Base-by-base conservation (phyloP, 2,329 filamentous ascomycete genomes). In the Apiospora malaysiana region DNA sequence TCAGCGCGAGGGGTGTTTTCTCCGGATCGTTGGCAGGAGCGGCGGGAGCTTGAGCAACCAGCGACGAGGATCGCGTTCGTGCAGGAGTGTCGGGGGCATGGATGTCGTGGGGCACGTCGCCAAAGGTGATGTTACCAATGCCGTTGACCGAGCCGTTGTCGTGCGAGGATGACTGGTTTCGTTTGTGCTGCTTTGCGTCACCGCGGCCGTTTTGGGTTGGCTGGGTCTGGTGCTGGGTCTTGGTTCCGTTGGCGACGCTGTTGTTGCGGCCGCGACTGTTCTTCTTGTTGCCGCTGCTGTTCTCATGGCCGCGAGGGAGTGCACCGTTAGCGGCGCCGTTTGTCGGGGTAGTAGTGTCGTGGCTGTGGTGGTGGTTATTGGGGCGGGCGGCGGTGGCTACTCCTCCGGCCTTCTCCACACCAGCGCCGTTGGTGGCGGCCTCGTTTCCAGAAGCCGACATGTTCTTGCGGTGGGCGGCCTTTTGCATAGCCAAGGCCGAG, bases 361-460 rank as follows among this genome's bases (percentile, higher is more conserved):
- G n/a, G 37, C 49, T 47, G 46, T 49, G 25, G 37, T 63, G 63
- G 46, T 49, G 25, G 25, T 14, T 51, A 32, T 69, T 51, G 43
- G 23, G 9, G 51, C 51, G 32, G 21, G 66, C 51, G 27, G 69
- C 70, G 23, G 72, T 56, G 49, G 71, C 56, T 42, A 69, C 45
- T 40, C 27, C 56, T 40, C 56, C 56, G 56, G 56, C 56, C 56
- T 63, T 63, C 56, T 63, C 45, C 42, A 75, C 73, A 74, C 70
- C 72, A 77, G 79, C 76, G 78, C 76, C 72, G 74, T 74, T 73
- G 72, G 71, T 66, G 74, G 73, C 65, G 69, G 73, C 70, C 68
- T 75, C 73, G 68, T 74, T 73, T 51, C 71, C 75, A 63, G 76
- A 72, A 51, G 66, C 69, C 72, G n/a, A 25, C 46, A 49, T 25